phyloP scores from a whole-genome alignment of 2,329 filamentous ascomycete species.

The Atkinsonella texensis region DNA sequence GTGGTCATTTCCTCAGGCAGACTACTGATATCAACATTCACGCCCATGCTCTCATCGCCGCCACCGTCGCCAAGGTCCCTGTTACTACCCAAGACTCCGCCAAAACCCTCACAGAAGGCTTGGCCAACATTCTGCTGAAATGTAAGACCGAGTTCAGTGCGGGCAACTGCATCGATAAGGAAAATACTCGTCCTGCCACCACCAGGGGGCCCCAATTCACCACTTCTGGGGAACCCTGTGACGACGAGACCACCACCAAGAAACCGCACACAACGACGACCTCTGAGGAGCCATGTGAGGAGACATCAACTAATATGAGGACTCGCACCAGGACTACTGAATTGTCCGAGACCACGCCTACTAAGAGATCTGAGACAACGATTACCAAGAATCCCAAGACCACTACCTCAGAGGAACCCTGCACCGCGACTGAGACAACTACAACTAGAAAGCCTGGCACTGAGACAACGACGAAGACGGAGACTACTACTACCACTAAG shows the following conservation, averaged over 20 bases:
- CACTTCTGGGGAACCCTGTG: background rate
- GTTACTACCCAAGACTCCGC: background rate
- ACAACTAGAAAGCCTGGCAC: background rate
- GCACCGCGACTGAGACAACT: background rate
- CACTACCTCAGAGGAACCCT: background rate
- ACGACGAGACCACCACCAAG: background rate
- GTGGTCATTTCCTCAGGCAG: background rate
- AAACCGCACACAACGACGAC: background rate
- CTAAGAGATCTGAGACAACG: background rate
- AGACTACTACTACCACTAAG: background rate
- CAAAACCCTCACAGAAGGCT: background rate
- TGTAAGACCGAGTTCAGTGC: conserved; percentile 1
- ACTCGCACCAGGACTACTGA: background rate
- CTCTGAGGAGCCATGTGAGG: background rate
- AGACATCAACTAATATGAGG: background rate
- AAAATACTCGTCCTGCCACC: background rate
- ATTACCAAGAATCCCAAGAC: background rate
- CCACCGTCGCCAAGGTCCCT: conserved; percentile 3
- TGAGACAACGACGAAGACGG: background rate
- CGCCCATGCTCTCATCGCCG: background rate
- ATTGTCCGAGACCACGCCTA: background rate
- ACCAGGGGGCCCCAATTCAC: background rate
- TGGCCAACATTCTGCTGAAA: background rate
- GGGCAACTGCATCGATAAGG: conserved; percentile 4
- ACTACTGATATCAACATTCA: conserved; percentile 1